These are phyloP conservation scores for Straminergon stramineum DNA, from an alignment of 225 moss, liverwort and hornwort species.

Conservation along the genomic window DNA sequence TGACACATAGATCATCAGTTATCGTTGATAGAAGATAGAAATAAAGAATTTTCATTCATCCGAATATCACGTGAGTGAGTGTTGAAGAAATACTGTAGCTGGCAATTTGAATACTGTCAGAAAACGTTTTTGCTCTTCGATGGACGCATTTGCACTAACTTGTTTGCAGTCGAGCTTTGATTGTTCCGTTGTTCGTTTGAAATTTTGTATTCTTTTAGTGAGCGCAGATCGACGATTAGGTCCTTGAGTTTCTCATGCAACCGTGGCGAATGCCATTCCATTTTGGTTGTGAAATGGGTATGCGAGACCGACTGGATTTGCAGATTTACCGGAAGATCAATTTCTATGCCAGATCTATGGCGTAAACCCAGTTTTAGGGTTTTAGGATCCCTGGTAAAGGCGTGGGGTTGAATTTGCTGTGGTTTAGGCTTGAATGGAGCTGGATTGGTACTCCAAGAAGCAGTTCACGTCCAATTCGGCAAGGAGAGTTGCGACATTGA, in stretches of 20 bases:
- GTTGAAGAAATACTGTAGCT: not conserved
- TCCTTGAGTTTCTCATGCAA: not conserved
- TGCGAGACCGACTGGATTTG: not conserved
- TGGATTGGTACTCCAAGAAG: conserved; percentile 48
- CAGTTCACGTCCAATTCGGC: conserved; percentile 35
- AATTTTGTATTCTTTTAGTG: not conserved
- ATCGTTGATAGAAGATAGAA: too few species aligned
- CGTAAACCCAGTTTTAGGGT: not conserved
- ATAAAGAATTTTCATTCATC: not conserved
- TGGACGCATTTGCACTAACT: not conserved
- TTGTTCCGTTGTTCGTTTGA: not conserved
- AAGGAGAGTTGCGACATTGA: conserved; percentile 22
- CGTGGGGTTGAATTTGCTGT: not conserved
- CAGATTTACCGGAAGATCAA: not conserved
- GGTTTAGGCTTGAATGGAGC: conserved; percentile 18
- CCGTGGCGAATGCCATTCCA: not conserved
- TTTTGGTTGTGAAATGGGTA: not conserved
- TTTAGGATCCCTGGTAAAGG: not conserved
- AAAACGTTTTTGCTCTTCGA: not conserved
- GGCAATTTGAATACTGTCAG: not conserved
- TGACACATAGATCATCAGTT: too few species aligned
- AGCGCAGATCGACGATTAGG: not conserved
- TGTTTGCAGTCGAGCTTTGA: not conserved
- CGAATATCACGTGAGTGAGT: not conserved
- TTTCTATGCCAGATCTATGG: not conserved